Conservation (phyloP, 1,139 yeast species). For the Saccharomyces hybrid region DNA sequence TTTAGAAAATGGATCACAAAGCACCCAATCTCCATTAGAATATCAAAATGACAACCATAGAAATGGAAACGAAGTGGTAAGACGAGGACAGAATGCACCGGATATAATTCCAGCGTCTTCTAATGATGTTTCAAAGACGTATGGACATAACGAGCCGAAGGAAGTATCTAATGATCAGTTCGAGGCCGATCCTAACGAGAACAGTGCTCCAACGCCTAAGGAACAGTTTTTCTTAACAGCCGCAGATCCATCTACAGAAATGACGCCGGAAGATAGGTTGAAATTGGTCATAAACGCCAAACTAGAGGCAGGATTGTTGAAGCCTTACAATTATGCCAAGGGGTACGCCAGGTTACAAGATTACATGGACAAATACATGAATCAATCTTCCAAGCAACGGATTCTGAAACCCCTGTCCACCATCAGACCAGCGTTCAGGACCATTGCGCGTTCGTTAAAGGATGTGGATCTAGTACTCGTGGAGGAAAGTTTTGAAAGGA, state of each 20-base stretch:
- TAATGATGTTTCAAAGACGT: background rate
- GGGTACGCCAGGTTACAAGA: constrained; percentile 86
- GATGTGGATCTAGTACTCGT: constrained; percentile 89
- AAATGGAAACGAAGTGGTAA: constrained; percentile 4
- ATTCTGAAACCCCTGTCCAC: constrained; percentile 79
- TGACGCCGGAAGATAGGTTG: constrained; percentile 87
- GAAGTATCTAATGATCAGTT: background rate
- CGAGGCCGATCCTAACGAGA: background rate
- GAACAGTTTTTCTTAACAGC: constrained; percentile 94
- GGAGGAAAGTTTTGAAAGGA: constrained; percentile 89
- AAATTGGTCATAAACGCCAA: constrained; percentile 95
- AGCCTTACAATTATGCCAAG: constrained; percentile 89
- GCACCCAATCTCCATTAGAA: background rate
- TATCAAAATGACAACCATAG: constrained; percentile 10
- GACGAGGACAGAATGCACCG: constrained; percentile 11
- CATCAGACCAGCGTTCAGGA: constrained; percentile 89
- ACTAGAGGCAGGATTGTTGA: constrained; percentile 83
- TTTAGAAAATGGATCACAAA: constrained; percentile 1
- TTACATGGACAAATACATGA: constrained; percentile 93
- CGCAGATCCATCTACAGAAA: constrained; percentile 93
- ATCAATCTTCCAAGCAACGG: constrained; percentile 74
- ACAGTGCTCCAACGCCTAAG: constrained; percentile 48
- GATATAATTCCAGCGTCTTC: background rate
- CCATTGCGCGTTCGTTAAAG: constrained; percentile 81
- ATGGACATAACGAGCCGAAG: background rate